A percentile compares a stretch with the other conserved stretches of the same genome.
phyloP scores from a whole-genome alignment of 805 yeast genomes.

The Candida rishiriensis region DNA sequence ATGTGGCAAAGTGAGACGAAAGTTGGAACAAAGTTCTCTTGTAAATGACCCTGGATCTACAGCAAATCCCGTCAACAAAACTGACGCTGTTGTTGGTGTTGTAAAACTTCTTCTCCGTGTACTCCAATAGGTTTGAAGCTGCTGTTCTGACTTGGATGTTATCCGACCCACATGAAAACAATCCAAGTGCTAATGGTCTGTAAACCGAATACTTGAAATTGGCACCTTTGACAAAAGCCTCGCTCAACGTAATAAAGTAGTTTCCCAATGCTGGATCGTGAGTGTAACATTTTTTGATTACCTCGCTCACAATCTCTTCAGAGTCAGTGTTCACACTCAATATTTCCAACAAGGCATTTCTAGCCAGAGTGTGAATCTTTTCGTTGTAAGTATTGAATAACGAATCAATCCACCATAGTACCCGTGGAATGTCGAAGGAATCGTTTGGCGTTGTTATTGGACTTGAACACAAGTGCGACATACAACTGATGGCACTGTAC shows the following conservation, averaged over 20 bases:
- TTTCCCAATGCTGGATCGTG: conserved; percentile 53
- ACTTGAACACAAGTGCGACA: conserved; percentile 81
- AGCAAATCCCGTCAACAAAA: conserved; percentile 67
- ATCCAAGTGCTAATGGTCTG: conserved; percentile 68
- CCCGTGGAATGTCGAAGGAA: conserved; percentile 65
- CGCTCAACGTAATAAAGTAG: conserved; percentile 69
- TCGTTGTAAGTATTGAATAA: conserved; percentile 58
- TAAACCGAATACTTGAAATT: conserved; percentile 50
- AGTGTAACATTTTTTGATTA: conserved; percentile 67
- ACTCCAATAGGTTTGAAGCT: conserved; percentile 68
- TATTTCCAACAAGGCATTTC: conserved; percentile 65
- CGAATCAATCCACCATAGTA: conserved; percentile 78
- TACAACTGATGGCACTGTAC: conserved; percentile 68
- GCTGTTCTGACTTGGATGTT: conserved; percentile 60
- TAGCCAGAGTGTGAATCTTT: conserved; percentile 56
- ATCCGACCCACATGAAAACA: conserved; percentile 76
- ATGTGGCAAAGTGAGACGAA: conserved; percentile 64
- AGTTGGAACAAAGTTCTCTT: conserved; percentile 80
- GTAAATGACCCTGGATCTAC: conserved; percentile 76
- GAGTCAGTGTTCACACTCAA: conserved; percentile 56
- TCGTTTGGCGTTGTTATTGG: conserved; percentile 47
- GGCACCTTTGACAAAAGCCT: conserved; percentile 50
- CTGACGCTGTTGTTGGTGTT: conserved; percentile 50
- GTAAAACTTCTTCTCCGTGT: conserved; percentile 57
- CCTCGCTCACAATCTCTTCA: conserved; percentile 48